Evolutionary conservation across 2,329 filamentous ascomycete genomes (phyloP), one percentile per base, ranked within the genome.

Genomic region (Raffaelea deltoideospora): DNA sequence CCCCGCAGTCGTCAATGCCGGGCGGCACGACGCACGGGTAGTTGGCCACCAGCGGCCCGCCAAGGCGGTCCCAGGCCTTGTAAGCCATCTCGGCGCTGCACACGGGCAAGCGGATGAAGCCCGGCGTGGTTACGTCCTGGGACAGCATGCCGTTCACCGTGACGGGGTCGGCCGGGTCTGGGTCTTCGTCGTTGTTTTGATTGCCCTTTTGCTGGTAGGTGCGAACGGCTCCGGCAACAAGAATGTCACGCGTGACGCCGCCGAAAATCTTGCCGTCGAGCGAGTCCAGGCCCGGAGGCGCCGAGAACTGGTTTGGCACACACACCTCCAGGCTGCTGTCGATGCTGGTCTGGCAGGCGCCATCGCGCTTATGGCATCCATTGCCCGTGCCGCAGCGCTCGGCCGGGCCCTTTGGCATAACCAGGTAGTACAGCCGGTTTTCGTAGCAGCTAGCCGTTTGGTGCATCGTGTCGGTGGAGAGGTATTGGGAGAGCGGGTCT

Each of bases 31-130:
- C 45, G 47, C 58, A 60, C 2, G 57, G 58, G 40, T 49, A 60
- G 23, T 38, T 35, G 37, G 38, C 46, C 30, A 42, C 41, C 6
- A 37, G 43, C 31, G 37, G 27, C 13, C 45, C 48, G 10, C 50
- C 39, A 34, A 39, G 21, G 14, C 44, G 45, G 5, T 53, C 34
- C 56, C 56, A 61, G 19, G 49, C 46, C 39, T 48, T 39, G 27
- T 37, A 53, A 11, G 57, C 59, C 6, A 43, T 42, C 9, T 53
- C 48, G 22, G 51, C 41, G 35, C 48, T 52, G 47, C 58, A 61
- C 14, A 62, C 54, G 27, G 58, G 59, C 2, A 61, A 47, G 8
- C 46, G 49, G 29, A 61, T 47, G 39, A 52, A 53, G 2, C 58
- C 58, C 1, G 56, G 51, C 0, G 51, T 54, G 6, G 50, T 55